Conservation (phyloP, 306 rosid species). For the Trichosanthes cucumerina region DNA sequence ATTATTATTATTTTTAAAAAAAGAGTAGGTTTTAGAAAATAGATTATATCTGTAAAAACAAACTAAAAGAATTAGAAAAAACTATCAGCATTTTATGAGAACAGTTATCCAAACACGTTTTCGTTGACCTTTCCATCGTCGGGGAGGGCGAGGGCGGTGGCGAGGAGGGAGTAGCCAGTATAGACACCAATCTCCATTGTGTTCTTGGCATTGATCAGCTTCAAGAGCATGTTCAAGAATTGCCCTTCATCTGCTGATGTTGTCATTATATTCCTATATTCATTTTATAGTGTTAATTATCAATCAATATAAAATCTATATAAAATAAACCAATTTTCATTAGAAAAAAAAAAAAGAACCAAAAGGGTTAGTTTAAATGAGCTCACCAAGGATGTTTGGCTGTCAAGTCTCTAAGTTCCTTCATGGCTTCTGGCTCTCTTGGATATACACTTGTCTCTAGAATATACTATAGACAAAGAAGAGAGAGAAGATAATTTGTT, state of each 20-base stretch:
- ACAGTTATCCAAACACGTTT: background rate
- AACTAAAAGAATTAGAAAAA: no score
- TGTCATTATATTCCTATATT: conserved; percentile 88
- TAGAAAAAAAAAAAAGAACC: background rate
- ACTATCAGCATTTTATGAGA: background rate
- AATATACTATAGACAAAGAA: conserved; percentile 43
- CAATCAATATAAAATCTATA: background rate
- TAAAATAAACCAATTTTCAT: background rate
- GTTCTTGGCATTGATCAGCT: conserved; percentile 84
- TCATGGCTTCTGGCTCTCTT: conserved; percentile 85
- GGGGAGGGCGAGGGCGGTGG: conserved; percentile 86
- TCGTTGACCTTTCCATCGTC: conserved; percentile 67
- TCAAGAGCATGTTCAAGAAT: conserved; percentile 77
- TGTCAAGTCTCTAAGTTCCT: conserved; percentile 79
- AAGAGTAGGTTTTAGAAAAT: no score
- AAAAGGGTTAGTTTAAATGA: background rate
- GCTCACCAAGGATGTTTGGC: conserved; percentile 80
- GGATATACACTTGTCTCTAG: conserved; percentile 88
- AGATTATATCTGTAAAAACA: no score
- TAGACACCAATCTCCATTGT: conserved; percentile 95
- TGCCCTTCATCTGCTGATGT: conserved; percentile 94
- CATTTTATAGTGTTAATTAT: background rate
- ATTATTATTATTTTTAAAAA: no score
- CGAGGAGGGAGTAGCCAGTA: conserved; percentile 90
- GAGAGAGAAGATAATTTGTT: background rate